Base-by-base conservation (phyloP, 2,329 filamentous ascomycete genomes). In the Aspergillus fumigatiaffinis region DNA sequence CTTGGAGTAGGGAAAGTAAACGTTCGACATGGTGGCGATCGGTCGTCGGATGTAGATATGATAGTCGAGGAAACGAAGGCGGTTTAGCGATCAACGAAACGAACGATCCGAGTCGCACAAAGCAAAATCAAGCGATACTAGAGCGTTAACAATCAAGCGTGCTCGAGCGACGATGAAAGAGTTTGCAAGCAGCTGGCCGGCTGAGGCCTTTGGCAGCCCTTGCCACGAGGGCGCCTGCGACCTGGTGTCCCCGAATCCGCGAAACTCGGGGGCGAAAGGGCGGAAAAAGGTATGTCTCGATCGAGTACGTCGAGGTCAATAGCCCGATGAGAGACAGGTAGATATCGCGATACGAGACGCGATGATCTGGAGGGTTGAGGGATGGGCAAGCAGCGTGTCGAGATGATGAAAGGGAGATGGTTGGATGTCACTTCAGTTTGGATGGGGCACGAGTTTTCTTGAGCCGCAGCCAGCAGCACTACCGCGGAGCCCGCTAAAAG, bases 1-100 rank as follows among this genome's bases (percentile, higher is more conserved):
- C 84, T 90, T 92, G 75, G 91, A 96, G 79, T 92, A 91, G 72
- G 89, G 84, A 73, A 96, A 96, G 75, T 88, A 88, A 66, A 93
- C 87, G 79, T 95, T 96, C 80, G 93, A 85, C 94, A 99, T 96
- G 72, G 71, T 90, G 78, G 74, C 74, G 71, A 66, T 71, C 66
- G 67, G 66, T 71, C 66, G 67, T 62, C 57, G 61, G 58, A 59
- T 63, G 14, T 17, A 54, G 56, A 61, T 49, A 54, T 53, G 56
- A 50, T 42, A 56, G 42, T 57, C 54, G 54, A 54, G 35, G 42
- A 47, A 61, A 50, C 17, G 52, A 53, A 52, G 55, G 55, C 35
- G 28, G 47, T 51, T 32, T 49, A 21, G 47, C 25, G 23, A 29
- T 38, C 49, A 53, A 49, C 29, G 49, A 55, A 60, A 58, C 52